phyloP scores from a whole-genome alignment of 78 protist genomes.

The slime mould (Dictyostelium discoideum) region DNA sequence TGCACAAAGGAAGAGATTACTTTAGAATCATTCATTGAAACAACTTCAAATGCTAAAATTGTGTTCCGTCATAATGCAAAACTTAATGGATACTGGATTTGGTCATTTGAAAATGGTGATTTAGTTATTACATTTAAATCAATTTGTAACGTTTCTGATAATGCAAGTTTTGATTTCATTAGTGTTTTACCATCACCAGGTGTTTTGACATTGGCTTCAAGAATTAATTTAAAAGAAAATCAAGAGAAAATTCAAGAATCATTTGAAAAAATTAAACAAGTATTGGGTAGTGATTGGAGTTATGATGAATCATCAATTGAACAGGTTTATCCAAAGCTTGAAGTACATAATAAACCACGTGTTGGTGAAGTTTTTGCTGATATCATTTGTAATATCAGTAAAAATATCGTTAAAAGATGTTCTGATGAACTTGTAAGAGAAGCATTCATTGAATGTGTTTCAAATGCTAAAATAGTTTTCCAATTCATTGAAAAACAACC shows the following conservation, averaged over 20 bases:
- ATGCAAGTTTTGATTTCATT: background rate
- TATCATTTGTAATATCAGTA: background rate
- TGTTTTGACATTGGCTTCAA: background rate
- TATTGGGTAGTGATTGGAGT: conserved; percentile 8
- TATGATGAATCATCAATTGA: conserved; percentile 28
- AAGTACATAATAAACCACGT: background rate
- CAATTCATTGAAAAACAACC: conserved; percentile 7
- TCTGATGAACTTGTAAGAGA: conserved; percentile 26
- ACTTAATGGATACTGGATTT: background rate
- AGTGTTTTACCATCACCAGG: conserved; percentile 45
- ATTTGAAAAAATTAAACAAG: conserved; percentile 15
- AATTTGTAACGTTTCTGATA: background rate
- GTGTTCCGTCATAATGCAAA: conserved; percentile 5
- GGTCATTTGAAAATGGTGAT: background rate
- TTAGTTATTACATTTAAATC: conserved; percentile 7
- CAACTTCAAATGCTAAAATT: background rate
- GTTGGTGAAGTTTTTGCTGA: conserved; percentile 36
- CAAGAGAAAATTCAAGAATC: conserved; percentile 3
- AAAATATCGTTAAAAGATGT: conserved; percentile 33
- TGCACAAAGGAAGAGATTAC: conserved; percentile 20
- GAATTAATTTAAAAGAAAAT: conserved; percentile 17
- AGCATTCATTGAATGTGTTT: conserved; percentile 43
- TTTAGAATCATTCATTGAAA: conserved; percentile 38
- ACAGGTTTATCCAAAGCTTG: conserved; percentile 25
- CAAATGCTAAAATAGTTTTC: background rate